Evolutionary conservation across 1,284 basidiomycete genomes (phyloP).

Genomic region (Pascua guehoae): DNA sequence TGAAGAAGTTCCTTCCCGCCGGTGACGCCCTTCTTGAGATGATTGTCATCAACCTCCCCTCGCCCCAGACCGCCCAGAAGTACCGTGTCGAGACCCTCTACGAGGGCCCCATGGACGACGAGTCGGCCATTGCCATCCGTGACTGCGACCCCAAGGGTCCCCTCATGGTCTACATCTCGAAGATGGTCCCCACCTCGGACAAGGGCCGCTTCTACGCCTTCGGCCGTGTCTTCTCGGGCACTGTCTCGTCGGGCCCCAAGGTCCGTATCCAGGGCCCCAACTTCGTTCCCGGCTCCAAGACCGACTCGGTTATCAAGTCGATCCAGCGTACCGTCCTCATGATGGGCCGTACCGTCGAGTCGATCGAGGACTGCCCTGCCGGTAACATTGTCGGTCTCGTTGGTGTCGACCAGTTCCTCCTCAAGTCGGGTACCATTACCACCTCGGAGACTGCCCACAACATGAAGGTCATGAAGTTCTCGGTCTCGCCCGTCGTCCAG

Average conservation of each 20-base stretch:
- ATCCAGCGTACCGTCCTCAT: slow-evolving; percentile 98
- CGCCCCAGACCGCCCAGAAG: slow-evolving; percentile 91
- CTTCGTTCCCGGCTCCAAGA: slow-evolving; percentile 98
- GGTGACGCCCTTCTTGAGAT: slow-evolving; percentile 99
- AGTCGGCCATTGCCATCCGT: slow-evolving; percentile 96
- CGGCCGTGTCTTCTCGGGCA: slow-evolving; percentile 99
- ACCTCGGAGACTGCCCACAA: slow-evolving; percentile 98
- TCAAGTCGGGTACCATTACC: slow-evolving; percentile 98
- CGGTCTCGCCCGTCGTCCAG: slow-evolving; percentile 98
- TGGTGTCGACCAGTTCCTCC: slow-evolving; percentile 99
- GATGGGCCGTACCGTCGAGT: slow-evolving; percentile 99
- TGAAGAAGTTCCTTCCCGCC: slow-evolving; percentile 99
- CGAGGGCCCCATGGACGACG: slow-evolving; percentile 99
- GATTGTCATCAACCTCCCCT: slow-evolving; percentile 99
- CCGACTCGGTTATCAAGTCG: slow-evolving; percentile 96
- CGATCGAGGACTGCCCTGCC: slow-evolving; percentile 98
- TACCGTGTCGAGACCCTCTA: slow-evolving; percentile 99
- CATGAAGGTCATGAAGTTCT: slow-evolving; percentile 99
- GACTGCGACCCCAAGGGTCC: slow-evolving; percentile 97
- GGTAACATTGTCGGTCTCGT: slow-evolving; percentile 99
- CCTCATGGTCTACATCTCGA: slow-evolving; percentile 97
- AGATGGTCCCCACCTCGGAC: slow-evolving; percentile 99
- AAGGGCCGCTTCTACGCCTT: slow-evolving; percentile 99
- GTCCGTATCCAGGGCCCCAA: slow-evolving; percentile 99
- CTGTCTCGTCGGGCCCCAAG: slow-evolving; percentile 94